Evolutionary conservation across 257 asterid species (phyloP), one percentile per base, ranked within the genome.

Genomic region (Misopates orontium): DNA sequence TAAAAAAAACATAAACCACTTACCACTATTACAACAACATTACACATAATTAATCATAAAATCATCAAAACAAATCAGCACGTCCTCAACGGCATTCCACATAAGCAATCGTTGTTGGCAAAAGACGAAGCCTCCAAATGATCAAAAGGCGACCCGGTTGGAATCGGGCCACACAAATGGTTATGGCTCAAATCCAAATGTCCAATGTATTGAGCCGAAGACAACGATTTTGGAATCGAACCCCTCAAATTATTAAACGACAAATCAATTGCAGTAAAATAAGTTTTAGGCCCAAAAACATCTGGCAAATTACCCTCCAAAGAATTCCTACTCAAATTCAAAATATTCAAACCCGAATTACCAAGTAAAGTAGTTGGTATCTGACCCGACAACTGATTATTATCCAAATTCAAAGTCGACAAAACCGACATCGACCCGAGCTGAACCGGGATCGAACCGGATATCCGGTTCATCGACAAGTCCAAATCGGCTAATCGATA

Each of bases 381-480:
- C 50, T 66, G 60, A 0, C 98, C 96, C 18, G 87, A 75, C 1
- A 93, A 52, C 12, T 21, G 75, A 67, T 93, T 93, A 3, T 77
- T 82, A 8, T 93, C 97, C 10, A 93, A 31, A 65, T 87, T 89
- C 1, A 93, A 77, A 2, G 95, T 90, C 5, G 97, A 93, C 0
- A 93, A 86, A 67, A 93, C 97, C 81, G 87, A 84, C 98, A 92
- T 89, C 70, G 95, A 78, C 1, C 97, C 98, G 52, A 93, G 69
- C 47, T 84, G 76, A 61, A 47, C 77, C 10, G 98, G 97, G 64
- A 93, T 82, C 4, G 75, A 55, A 40, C 97, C 98, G 71, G 86
- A 70, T 10, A 93, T 47, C 17, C 49, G 81, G 80, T 93, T 93
- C 85, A 50, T 77, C 0, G 97, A 84, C 16, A 93, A 13, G 67